These are phyloP conservation scores for Gracilaria caudata DNA, from an alignment of 23 red algal genomes.

Conservation along the genomic window DNA sequence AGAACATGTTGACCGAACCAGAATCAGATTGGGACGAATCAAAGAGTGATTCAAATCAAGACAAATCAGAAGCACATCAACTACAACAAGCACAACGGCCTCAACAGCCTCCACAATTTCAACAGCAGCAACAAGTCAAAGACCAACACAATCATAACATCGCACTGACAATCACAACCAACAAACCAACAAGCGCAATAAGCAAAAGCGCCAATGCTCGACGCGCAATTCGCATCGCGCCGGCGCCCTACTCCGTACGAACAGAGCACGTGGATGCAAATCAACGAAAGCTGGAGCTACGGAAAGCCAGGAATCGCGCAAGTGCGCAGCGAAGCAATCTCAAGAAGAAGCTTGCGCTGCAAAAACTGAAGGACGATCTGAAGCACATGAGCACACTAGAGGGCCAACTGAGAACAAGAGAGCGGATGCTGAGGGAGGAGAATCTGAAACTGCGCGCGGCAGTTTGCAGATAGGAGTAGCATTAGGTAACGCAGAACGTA, in stretches of 20 bases:
- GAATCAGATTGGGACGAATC: background rate
- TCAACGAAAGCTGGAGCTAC: slow-evolving; percentile 18
- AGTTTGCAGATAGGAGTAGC: background rate
- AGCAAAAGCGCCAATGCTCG: background rate
- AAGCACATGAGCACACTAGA: background rate
- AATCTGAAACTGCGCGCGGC: slow-evolving; percentile 27
- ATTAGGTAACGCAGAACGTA: background rate
- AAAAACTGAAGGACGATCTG: slow-evolving; percentile 29
- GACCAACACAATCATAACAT: background rate
- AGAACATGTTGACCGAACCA: background rate
- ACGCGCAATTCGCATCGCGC: slow-evolving; percentile 2
- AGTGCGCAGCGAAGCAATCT: slow-evolving; percentile 45
- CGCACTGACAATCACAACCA: background rate
- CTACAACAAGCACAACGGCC: background rate
- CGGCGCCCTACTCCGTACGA: background rate
- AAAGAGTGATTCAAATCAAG: background rate
- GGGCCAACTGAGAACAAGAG: background rate
- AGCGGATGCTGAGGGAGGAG: slow-evolving; percentile 29
- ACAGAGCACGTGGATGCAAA: slow-evolving; percentile 1
- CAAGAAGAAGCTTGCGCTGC: slow-evolving; percentile 41
- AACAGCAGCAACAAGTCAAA: background rate
- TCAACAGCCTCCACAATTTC: background rate
- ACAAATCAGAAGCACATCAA: background rate
- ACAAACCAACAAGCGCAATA: background rate
- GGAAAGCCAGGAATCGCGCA: slow-evolving; percentile 31